Evolutionary conservation across 345 rosid genomes (phyloP).

Genomic region (Cardamine occulta): DNA sequence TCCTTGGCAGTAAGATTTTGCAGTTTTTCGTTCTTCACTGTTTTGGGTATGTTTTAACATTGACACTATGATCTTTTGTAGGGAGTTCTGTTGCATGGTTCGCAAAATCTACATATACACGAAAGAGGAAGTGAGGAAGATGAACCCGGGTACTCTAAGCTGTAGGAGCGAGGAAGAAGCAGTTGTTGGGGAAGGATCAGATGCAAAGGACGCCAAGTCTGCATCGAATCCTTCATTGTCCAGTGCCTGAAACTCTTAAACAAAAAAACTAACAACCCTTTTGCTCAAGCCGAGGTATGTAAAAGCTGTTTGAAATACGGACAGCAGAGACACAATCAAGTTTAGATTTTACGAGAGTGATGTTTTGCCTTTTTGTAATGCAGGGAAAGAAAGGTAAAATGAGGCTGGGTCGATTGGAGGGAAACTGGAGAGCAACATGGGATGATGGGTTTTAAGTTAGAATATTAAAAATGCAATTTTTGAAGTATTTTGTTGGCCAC

Average conservation of each 20-base stretch:
- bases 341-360: neutral
- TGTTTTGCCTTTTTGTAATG: neutral
- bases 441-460: constrained; percentile 16
- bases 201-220: constrained; percentile 53
- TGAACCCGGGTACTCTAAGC: constrained; percentile 61
- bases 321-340: neutral
- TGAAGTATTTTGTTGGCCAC: constrained; percentile 39
- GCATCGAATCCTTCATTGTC: constrained; percentile 39
- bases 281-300: constrained; percentile 30
- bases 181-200: constrained; percentile 43
- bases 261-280: neutral
- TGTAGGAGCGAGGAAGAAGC: constrained; percentile 51
- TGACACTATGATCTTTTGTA: constrained; percentile 30
- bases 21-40: neutral
- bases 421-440: constrained; percentile 28
- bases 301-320: neutral
- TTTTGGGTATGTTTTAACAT: neutral
- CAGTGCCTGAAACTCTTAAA: constrained; percentile 46
- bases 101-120: constrained; percentile 70
- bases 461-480: constrained; percentile 40
- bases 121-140: constrained; percentile 77
- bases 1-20: constrained; percentile 84
- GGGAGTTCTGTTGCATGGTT: constrained; percentile 86
- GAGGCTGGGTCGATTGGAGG: constrained; percentile 9
- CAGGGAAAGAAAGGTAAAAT: neutral